Evolutionary conservation across 257 asterid species (phyloP), one percentile per base, ranked within the genome.

Genomic region (Catharanthus roseus): DNA sequence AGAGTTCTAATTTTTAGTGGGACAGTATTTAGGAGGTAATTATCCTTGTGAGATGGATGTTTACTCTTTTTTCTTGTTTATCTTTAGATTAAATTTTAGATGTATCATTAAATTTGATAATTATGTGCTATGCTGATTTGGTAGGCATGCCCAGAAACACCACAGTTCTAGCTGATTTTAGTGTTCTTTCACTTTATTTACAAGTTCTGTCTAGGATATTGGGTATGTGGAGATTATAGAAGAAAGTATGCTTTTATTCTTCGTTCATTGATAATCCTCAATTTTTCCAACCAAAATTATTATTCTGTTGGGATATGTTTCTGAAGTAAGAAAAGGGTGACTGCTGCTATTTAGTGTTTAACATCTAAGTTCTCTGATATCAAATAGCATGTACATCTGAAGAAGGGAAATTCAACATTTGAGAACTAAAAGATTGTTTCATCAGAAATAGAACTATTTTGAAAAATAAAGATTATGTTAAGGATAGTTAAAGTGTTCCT

Each of bases 401-500:
- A n/a, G 23, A 51, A 51, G 49, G 50, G 45, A 53, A 34, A 38
- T 10, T 9, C 5, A 50, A 21, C 28, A 12, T 34, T 51, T 39
- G 64, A 34, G 41, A 23, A 10, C 72, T 6, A n/a, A n/a, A 51
- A 68, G 26, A 10, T 19, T 19, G 8, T 1, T 49, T 41, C 31
- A 3, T 16, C 44, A 26, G 7, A 41, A 61, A 70, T 56, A 10
- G 53, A 31, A 41, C 15, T 5, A 5, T 42, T 5, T 2, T 1
- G 49, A 42, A 9, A 39, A 2, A 65, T 4, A 15, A 67, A 58
- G 16, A 28, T 15, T 45, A 65, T 45, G 23, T 31, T 18, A n/a
- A 45, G 36, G 50, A 47, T 53, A 38, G 28, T 56, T 75, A n/a
- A 39, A 55, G 67, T 70, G 54, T 53, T 28, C 34, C 62, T 39